Conservation (phyloP, 2,329 filamentous ascomycete species). For the Hirsutella minnesotensis region DNA sequence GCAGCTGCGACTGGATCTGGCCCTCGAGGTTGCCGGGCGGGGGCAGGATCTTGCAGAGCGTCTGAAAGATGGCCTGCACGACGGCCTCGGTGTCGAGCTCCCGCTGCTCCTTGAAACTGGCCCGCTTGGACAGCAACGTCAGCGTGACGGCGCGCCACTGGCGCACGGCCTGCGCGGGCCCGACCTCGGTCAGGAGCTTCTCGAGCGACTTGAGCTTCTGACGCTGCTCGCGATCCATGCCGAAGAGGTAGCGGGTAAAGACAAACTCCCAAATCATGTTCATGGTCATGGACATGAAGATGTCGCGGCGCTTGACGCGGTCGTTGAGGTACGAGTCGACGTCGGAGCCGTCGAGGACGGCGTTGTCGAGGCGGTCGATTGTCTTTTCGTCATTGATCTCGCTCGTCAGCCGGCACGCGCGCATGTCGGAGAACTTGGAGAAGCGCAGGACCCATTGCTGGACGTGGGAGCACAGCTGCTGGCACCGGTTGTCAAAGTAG, state of each 20-base stretch:
- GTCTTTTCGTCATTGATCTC: slow-evolving; percentile 89
- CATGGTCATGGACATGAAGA: slow-evolving; percentile 99
- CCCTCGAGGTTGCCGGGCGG: slow-evolving; percentile 71
- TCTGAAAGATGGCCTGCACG: slow-evolving; percentile 73
- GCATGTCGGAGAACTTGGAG: slow-evolving; percentile 93
- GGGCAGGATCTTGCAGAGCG: slow-evolving; percentile 72
- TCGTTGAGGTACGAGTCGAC: slow-evolving; percentile 81
- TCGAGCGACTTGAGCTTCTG: slow-evolving; percentile 96
- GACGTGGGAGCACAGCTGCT: slow-evolving; percentile 88
- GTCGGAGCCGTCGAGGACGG: slow-evolving; percentile 86
- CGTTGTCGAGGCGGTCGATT: slow-evolving; percentile 87
- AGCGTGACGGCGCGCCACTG: slow-evolving; percentile 96
- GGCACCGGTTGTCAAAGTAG: slow-evolving; percentile 88
- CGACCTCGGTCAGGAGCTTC: slow-evolving; percentile 81
- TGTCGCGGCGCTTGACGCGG: slow-evolving; percentile 76
- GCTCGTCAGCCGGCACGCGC: slow-evolving; percentile 68
- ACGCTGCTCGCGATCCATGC: slow-evolving; percentile 94
- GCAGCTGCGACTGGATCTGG: slow-evolving; percentile 73
- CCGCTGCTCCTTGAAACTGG: slow-evolving; percentile 71
- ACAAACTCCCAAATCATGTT: slow-evolving; percentile 99
- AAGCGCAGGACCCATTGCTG: slow-evolving; percentile 97
- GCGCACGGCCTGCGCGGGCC: slow-evolving; percentile 77
- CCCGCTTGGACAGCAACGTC: slow-evolving; percentile 71
- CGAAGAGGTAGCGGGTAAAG: slow-evolving; percentile 95
- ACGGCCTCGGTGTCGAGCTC: slow-evolving; percentile 89